Base-by-base conservation (phyloP, 2,329 filamentous ascomycete species). In the Aspergillus piperis region DNA sequence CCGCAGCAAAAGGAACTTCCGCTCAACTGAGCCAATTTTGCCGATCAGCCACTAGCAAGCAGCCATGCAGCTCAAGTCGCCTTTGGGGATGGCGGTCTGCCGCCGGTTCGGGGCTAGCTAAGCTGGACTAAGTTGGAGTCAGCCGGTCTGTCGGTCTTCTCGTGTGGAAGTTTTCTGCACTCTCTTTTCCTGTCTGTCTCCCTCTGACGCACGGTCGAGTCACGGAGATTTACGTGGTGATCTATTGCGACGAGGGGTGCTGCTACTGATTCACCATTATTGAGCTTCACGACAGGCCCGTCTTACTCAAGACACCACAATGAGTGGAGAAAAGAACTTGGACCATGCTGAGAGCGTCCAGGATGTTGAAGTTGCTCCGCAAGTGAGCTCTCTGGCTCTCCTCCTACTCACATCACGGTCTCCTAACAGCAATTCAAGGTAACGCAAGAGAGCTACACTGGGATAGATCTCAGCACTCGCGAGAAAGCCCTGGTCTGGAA, bases 401-500 rank as follows among this genome's bases (percentile, higher is more conserved):
- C 13, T 10, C 8, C 25, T 32, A 3, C 7, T 41, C n/a, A 44
- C 2, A 1, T 36, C 1, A 19, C 41, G 13, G 19, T 2, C 41
- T 44, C 7, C 23, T 10, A 30, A 27, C 32, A 27, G 30, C 47
- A n/a, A 30, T 13, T 6, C 15, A 50, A 50, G 47, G 25, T n/a
- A 11, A 30, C 25, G 1, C 10, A 7, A 5, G 47, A 50, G 23
- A 30, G 25, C 25, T 25, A 32, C n/a, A 5, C n/a, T 15, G 61
- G 62, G 13, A 23, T 52, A 19, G 61, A 58, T 5, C 62, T 66
- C 15, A 60, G 54, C 6, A 60, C 62, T 15, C 62, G 66, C 7
- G 72, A 75, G 61, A 72, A 63, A 60, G 66, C 68, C 7, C 76
- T 86, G 6, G 63, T 86, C 23, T 77, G 82, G 74, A 86, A 84